Base-by-base conservation (phyloP, 805 yeast species). In the Saccharomyces eubayanus region DNA sequence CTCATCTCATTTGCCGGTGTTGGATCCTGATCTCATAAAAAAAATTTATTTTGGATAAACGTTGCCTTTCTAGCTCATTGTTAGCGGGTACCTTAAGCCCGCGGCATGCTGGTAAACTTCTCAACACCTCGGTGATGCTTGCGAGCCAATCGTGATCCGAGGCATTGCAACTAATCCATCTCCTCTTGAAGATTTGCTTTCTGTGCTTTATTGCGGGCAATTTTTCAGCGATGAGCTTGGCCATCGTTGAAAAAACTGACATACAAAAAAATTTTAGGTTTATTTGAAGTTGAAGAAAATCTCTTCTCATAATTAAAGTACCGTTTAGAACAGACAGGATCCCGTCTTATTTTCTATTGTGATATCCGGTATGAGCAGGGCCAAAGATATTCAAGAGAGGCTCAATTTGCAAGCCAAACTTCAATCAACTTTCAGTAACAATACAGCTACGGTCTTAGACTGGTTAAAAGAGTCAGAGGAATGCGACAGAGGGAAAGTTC, bases 361-460 rank as follows among this genome's bases (percentile, higher is more conserved):
- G 16, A 21, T 36, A 11, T 31, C 9, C 11, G 21, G 24, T 6
- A 68, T 68, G 72, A 65, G 71, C 16, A 61, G 68, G 47, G 69
- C 72, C 20, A 62, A 55, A 50, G 73, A 69, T 49, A 64, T 68
- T 4, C 66, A 67, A 54, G 72, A 68, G 46, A 70, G 67, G 53
- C 55, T 66, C 24, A 63, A 56, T 20, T 49, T 70, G 20, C 72
- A 68, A 47, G 71, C 72, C 3, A 59, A 65, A 51, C 55, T 70
- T 5, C 71, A 68, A 40, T 30, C 60, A 1, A 54, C 67, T 1
- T 64, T 69, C 45, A 60, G 50, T 28, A 59, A 51, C 30, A 57
- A 56, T 28, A 59, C 58, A 5, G 46, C 58, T 16, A 64, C 61
- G 47, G 72, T 68, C 1, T 48, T 59, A 14, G 54, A 58, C 21